Base-by-base conservation (phyloP, 1,284 basidiomycete species). In the Fereydounia khargensis region DNA sequence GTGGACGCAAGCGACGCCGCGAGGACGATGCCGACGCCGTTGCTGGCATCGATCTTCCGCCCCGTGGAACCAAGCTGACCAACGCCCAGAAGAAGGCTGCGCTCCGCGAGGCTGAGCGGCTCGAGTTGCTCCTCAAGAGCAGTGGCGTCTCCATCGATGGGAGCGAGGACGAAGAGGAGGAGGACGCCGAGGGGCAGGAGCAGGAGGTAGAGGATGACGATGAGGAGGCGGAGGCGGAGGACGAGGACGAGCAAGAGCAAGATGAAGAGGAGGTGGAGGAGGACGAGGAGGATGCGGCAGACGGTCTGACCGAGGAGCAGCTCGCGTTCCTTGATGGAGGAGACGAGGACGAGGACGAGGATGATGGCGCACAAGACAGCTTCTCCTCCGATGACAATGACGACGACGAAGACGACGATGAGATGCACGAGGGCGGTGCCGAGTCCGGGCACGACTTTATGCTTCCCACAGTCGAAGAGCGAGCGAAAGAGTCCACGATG, bases 401-500 rank as follows among this genome's bases (percentile, higher is more conserved):
- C 0, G 46, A 47, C 3, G 45, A 50, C 3, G 57, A 53, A 3
- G 48, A 45, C 7, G 52, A 47, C 16, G 51, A 44, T 14, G 52
- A 40, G 22, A 39, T 19, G 11, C 41, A 45, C 9, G 55, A 45
- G 11, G 61, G 48, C 17, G 54, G 42, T 22, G 82, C 85, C 38
- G 84, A 80, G 32, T 83, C 82, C n/a, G 80, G 78, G 7, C 82
- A 83, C 54, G 81, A 79, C 16, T 88, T 88, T 78, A 83, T 82
- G 37, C 79, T 96, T 14, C 90, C 88, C 0, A 89, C 89, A 2
- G 79, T 85, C 1, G 86, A 87, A 62, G 89, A 95, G 69, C 81
- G 84, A 47, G 89, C 88, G 62, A 82, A 84, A 52, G 89, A 91
- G 77, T 84, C 65, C 42, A 47, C 47, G 22, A 56, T 52, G 11